phyloP scores from a whole-genome alignment of 768 basidiomycete species.

The Lactarius deliciosus region DNA sequence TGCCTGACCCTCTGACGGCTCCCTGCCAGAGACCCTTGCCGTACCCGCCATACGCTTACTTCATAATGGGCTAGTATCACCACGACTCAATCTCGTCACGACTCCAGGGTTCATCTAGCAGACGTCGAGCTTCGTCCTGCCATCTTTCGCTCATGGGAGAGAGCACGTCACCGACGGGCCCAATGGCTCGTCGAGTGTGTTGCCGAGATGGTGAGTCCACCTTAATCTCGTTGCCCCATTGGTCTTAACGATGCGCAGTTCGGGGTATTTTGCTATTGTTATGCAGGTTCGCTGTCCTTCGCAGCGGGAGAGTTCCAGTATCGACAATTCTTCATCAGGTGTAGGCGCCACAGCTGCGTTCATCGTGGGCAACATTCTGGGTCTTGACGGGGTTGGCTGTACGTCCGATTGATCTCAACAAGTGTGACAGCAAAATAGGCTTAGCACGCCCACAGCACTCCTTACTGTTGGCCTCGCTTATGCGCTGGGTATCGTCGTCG shows the following conservation, averaged over 20 bases:
- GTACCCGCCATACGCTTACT: not conserved
- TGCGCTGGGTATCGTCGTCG: constrained; percentile 41
- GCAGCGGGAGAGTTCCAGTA: not conserved
- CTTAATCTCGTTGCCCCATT: not conserved
- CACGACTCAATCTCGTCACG: not conserved
- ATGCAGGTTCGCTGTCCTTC: constrained; percentile 16
- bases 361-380: constrained; percentile 34
- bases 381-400: constrained; percentile 35
- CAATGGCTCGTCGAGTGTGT: constrained; percentile 60
- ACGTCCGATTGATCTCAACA: constrained; percentile 23
- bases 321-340: constrained; percentile 28
- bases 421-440: not conserved
- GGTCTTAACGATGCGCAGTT: constrained; percentile 13
- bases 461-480: constrained; percentile 41
- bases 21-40: not conserved
- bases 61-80: constrained; percentile 6
- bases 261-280: constrained; percentile 27
- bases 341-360: constrained; percentile 39
- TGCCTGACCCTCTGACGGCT: not conserved
- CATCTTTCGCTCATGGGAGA: constrained; percentile 52
- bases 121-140: constrained; percentile 44
- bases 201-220: constrained; percentile 53
- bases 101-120: constrained; percentile 39
- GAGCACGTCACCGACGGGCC: constrained; percentile 37
- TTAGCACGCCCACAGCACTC: constrained; percentile 31